A percentile compares a stretch with the other conserved stretches of the same genome.
phyloP scores from a whole-genome alignment of 1,284 basidiomycete species.

The Malassezia nana region DNA sequence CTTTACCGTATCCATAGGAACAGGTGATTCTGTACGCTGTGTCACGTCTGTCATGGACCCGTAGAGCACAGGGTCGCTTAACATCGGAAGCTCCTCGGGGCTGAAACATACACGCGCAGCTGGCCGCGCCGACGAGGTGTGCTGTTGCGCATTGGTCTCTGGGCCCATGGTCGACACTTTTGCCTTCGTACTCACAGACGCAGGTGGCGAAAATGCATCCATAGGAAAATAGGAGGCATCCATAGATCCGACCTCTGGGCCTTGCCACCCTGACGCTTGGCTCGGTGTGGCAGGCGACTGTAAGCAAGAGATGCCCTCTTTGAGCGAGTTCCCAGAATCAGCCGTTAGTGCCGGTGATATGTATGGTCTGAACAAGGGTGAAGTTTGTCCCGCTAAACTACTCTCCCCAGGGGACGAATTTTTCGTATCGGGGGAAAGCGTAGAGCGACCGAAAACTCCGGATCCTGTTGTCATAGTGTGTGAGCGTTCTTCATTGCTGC shows the following conservation, averaged over 20 bases:
- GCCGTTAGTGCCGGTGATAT: neutral
- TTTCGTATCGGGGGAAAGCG: neutral
- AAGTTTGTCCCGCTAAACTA: neutral
- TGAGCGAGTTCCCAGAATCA: neutral
- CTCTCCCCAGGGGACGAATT: neutral
- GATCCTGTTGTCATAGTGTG: neutral
- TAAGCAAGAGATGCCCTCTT: neutral
- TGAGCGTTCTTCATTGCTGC: neutral
- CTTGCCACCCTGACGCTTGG: neutral
- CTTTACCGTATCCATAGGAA: neutral
- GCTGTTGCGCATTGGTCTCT: no score
- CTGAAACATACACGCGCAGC: neutral
- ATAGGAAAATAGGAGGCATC: neutral
- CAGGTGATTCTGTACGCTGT: neutral
- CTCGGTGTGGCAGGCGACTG: neutral
- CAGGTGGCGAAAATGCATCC: neutral
- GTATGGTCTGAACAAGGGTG: neutral
- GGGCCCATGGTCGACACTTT: neutral
- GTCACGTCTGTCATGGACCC: neutral
- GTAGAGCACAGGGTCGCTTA: neutral
- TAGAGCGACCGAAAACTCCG: neutral
- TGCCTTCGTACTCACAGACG: neutral
- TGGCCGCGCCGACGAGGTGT: neutral
- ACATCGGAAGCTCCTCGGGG: neutral
- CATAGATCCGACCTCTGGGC: neutral